Evolutionary conservation across 108 stramenopile genomes (phyloP).

Genomic region (Hondaea fermentalgiana): DNA sequence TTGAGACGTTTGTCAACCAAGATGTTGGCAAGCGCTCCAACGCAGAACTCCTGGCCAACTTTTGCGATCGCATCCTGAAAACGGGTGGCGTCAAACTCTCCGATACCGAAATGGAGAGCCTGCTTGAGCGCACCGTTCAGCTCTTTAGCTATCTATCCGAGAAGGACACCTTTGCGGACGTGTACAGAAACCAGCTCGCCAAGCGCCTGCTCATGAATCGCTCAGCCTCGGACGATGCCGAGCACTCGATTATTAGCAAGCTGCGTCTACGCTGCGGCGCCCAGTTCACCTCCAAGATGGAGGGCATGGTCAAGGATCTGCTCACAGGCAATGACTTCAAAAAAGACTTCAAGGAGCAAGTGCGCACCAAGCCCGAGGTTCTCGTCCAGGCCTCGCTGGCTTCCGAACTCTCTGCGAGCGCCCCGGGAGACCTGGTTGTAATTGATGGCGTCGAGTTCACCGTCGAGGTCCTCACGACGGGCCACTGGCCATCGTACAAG

Average conservation of each 20-base stretch:
- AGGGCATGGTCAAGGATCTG: slow-evolving; percentile 97
- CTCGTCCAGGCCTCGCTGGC: neutral
- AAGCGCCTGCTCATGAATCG: slow-evolving; percentile 91
- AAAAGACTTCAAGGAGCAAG: slow-evolving; percentile 69
- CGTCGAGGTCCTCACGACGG: slow-evolving; percentile 91
- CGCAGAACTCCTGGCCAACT: slow-evolving; percentile 93
- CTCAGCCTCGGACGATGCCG: slow-evolving; percentile 91
- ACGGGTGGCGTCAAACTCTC: slow-evolving; percentile 90
- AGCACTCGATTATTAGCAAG: slow-evolving; percentile 97
- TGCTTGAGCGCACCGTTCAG: slow-evolving; percentile 82
- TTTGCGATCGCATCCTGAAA: slow-evolving; percentile 95
- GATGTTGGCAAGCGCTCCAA: slow-evolving; percentile 82
- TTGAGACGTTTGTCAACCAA: slow-evolving; percentile 89
- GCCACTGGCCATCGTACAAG: slow-evolving; percentile 95
- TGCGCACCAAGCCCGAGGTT: slow-evolving; percentile 21
- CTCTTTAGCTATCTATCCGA: slow-evolving; percentile 94
- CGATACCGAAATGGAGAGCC: slow-evolving; percentile 86
- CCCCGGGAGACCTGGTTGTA: neutral
- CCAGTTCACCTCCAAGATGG: slow-evolving; percentile 98
- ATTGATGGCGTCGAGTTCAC: slow-evolving; percentile 57
- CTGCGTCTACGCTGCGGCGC: slow-evolving; percentile 95
- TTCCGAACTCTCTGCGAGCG: neutral
- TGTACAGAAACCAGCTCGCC: slow-evolving; percentile 93
- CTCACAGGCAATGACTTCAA: slow-evolving; percentile 85
- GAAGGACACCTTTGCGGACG: slow-evolving; percentile 98